Evolutionary conservation across 2,329 filamentous ascomycete species (phyloP).

Genomic region (Orbilia javanica): DNA sequence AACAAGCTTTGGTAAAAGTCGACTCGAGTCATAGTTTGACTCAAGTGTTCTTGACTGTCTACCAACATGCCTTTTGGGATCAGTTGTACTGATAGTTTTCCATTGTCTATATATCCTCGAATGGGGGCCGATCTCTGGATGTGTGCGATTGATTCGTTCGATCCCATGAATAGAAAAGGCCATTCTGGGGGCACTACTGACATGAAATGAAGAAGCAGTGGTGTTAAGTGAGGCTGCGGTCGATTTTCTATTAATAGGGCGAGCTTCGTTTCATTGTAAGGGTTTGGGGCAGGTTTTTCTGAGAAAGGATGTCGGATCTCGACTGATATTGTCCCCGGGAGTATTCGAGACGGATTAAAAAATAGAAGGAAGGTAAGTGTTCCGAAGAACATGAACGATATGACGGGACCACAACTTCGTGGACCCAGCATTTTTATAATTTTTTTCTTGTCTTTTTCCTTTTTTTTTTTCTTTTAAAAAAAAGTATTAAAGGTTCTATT

Average conservation of each 20-base stretch:
- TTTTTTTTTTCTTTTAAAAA: no score
- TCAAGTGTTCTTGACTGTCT: conserved; percentile 70
- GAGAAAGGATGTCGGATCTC: conserved; percentile 14
- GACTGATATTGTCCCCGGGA: conserved; percentile 37
- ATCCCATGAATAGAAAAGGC: conserved; percentile 72
- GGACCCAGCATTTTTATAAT: neutral
- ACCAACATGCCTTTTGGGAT: conserved; percentile 71
- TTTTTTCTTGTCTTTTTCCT: neutral
- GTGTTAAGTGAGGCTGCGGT: conserved; percentile 63
- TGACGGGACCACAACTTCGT: conserved; percentile 25
- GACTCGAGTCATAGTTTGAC: conserved; percentile 69
- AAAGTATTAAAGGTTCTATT: neutral
- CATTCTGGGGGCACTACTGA: conserved; percentile 72
- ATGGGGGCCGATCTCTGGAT: conserved; percentile 63
- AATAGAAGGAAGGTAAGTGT: conserved; percentile 26
- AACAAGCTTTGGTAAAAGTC: conserved; percentile 70
- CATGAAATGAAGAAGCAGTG: conserved; percentile 71
- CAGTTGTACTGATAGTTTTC: conserved; percentile 66
- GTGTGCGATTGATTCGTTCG: conserved; percentile 67
- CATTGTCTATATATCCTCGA: conserved; percentile 52
- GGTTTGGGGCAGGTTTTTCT: conserved; percentile 24
- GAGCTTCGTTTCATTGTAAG: conserved; percentile 66
- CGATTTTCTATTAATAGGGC: conserved; percentile 72
- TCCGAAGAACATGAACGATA: conserved; percentile 41
- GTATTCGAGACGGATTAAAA: conserved; percentile 3